Evolutionary conservation across 306 rosid genomes (phyloP).

Genomic region (Trifolium repens): DNA sequence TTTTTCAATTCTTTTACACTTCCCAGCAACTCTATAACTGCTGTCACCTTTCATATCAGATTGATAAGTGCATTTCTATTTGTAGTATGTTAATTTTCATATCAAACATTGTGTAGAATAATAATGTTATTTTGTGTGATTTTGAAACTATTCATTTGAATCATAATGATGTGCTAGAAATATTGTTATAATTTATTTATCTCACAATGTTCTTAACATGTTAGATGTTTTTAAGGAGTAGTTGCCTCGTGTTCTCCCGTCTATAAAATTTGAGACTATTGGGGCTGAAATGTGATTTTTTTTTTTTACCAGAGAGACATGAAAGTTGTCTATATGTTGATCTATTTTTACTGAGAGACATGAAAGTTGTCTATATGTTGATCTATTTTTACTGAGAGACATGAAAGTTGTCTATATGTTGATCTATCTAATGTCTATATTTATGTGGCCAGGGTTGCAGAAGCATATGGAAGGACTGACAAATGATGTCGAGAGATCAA

Average conservation of each 20-base stretch:
- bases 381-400: background rate
- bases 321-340: background rate
- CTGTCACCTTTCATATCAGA: constrained; percentile 32
- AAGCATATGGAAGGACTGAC: constrained; percentile 83
- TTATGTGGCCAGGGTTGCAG: constrained; percentile 84
- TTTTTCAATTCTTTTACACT: constrained; percentile 15
- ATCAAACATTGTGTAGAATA: constrained; percentile 10
- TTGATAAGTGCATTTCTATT: constrained; percentile 25
- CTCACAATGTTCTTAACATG: constrained; percentile 10
- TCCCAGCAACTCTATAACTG: constrained; percentile 14
- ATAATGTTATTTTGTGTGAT: background rate
- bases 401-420: no score
- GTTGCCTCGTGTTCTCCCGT: constrained; percentile 15
- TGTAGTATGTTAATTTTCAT: constrained; percentile 28
- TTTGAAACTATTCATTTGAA: constrained; percentile 26
- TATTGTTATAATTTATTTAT: constrained; percentile 12
- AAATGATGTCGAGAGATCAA: constrained; percentile 90
- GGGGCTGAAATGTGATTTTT: background rate
- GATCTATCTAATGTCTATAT: no score
- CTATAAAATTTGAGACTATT: constrained; percentile 4
- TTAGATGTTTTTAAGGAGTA: constrained; percentile 3
- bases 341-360: background rate
- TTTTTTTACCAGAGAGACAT: background rate
- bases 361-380: no score
- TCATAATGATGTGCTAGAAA: constrained; percentile 14